Evolutionary conservation across 371 early-diverging fungal species (phyloP).

Genomic region (Mortierella sp.): DNA sequence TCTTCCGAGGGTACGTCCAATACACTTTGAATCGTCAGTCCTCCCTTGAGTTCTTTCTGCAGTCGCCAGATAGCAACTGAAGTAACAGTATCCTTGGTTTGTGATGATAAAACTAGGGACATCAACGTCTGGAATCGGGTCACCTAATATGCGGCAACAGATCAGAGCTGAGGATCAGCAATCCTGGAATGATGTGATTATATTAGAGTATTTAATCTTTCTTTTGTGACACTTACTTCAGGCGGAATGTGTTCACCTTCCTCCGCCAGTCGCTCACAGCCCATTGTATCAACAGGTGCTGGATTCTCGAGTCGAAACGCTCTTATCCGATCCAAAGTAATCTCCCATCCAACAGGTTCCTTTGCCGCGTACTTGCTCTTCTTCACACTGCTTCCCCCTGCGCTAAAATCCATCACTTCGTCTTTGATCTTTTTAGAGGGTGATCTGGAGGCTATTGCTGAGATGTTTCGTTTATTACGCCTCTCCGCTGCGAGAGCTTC

Average conservation of each 20-base stretch:
- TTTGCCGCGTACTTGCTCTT: conserved; percentile 52
- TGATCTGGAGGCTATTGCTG: background rate
- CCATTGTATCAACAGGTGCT: conserved; percentile 98
- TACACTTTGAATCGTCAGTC: conserved; percentile 70
- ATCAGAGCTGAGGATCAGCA: no score
- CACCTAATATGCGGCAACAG: conserved; percentile 61
- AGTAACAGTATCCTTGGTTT: conserved; percentile 96
- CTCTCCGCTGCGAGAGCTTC: conserved; percentile 32
- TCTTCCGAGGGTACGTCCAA: conserved; percentile 66
- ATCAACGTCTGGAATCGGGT: conserved; percentile 91
- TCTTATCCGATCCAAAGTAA: conserved; percentile 72
- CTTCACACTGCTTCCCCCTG: background rate
- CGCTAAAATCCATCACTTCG: background rate
- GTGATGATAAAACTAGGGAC: conserved; percentile 95
- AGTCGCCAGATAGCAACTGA: conserved; percentile 82
- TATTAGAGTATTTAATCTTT: no score
- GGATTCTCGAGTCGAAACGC: conserved; percentile 67
- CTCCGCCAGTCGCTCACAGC: conserved; percentile 87
- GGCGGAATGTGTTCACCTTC: conserved; percentile 59
- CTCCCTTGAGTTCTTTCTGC: conserved; percentile 73
- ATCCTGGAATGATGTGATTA: no score
- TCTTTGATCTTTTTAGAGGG: background rate
- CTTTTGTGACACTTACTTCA: conserved; percentile 44
- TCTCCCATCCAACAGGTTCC: conserved; percentile 75
- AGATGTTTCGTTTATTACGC: conserved; percentile 7